Evolutionary conservation across 1,139 yeast species (phyloP).

Genomic region (Nakaseomyces delphensis): DNA sequence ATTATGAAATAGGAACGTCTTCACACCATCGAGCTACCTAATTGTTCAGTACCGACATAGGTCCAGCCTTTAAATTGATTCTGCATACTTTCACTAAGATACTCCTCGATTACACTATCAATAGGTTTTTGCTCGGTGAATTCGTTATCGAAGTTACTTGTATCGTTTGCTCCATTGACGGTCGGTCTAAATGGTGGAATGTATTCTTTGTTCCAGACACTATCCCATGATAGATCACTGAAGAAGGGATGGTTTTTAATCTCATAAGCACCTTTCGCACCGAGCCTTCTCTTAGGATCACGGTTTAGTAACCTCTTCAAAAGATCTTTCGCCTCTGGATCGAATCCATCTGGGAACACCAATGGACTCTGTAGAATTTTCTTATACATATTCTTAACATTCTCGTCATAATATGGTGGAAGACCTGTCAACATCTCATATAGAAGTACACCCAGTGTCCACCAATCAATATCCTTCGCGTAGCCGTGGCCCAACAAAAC

Average conservation of each 20-base stretch:
- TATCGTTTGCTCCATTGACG: conserved; percentile 77
- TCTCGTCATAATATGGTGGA: conserved; percentile 94
- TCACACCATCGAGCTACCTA: conserved; percentile 28
- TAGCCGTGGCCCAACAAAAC: conserved; percentile 84
- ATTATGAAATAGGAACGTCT: not conserved
- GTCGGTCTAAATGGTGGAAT: conserved; percentile 95
- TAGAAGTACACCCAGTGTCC: conserved; percentile 90
- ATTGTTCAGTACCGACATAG: conserved; percentile 56
- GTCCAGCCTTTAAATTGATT: conserved; percentile 99
- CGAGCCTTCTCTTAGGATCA: conserved; percentile 75
- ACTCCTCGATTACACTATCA: conserved; percentile 92
- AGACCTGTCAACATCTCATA: conserved; percentile 96
- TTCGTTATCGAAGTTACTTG: conserved; percentile 87
- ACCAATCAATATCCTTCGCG: conserved; percentile 92
- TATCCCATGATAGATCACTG: conserved; percentile 84
- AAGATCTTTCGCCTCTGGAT: conserved; percentile 79
- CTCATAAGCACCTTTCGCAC: conserved; percentile 71
- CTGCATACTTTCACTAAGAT: conserved; percentile 80
- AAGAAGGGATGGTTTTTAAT: conserved; percentile 83
- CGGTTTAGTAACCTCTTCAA: conserved; percentile 69
- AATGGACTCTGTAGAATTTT: conserved; percentile 85
- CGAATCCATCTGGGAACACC: conserved; percentile 81
- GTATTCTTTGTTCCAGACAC: conserved; percentile 75
- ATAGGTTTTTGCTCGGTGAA: conserved; percentile 90
- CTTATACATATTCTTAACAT: conserved; percentile 88